Evolutionary conservation across 768 basidiomycete species (phyloP).

Genomic region (Suillus spraguei): DNA sequence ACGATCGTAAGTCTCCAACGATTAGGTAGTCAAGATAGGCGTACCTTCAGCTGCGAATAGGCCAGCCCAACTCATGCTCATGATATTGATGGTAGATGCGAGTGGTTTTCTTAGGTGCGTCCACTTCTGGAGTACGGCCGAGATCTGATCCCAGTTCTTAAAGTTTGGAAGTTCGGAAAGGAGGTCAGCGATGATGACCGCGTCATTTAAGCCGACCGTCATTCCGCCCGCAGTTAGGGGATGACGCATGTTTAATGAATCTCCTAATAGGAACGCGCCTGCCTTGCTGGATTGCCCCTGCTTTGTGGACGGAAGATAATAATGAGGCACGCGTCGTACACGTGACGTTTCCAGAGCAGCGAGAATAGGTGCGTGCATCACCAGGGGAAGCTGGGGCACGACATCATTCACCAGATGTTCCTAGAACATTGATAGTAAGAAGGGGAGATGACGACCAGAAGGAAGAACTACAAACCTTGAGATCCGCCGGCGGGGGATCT

Average conservation of each 20-base stretch:
- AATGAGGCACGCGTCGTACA: constrained; percentile 89
- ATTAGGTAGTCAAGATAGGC: constrained; percentile 27
- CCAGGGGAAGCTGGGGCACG: constrained; percentile 72
- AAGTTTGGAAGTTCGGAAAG: constrained; percentile 45
- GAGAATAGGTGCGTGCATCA: constrained; percentile 61
- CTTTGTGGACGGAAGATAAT: constrained; percentile 76
- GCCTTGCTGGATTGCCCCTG: constrained; percentile 55
- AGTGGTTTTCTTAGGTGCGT: constrained; percentile 82
- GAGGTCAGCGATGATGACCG: constrained; percentile 64
- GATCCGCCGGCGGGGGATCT: constrained; percentile 66
- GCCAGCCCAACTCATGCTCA: constrained; percentile 88
- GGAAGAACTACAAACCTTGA: constrained; percentile 50
- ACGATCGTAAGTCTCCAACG: neutral
- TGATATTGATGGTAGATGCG: constrained; percentile 80
- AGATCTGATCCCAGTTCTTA: constrained; percentile 49
- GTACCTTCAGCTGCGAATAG: constrained; percentile 86
- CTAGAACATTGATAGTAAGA: constrained; percentile 31
- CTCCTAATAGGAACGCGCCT: constrained; percentile 81
- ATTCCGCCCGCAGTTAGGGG: constrained; percentile 94
- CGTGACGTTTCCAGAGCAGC: constrained; percentile 67
- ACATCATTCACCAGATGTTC: constrained; percentile 65
- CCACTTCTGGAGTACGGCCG: constrained; percentile 61
- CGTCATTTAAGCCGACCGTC: constrained; percentile 89
- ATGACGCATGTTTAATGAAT: constrained; percentile 96
- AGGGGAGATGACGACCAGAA: constrained; percentile 10